These are phyloP conservation scores for Pseudogymnoascus sp. DNA, from an alignment of 2,329 filamentous ascomycete genomes.

Conservation along the genomic window DNA sequence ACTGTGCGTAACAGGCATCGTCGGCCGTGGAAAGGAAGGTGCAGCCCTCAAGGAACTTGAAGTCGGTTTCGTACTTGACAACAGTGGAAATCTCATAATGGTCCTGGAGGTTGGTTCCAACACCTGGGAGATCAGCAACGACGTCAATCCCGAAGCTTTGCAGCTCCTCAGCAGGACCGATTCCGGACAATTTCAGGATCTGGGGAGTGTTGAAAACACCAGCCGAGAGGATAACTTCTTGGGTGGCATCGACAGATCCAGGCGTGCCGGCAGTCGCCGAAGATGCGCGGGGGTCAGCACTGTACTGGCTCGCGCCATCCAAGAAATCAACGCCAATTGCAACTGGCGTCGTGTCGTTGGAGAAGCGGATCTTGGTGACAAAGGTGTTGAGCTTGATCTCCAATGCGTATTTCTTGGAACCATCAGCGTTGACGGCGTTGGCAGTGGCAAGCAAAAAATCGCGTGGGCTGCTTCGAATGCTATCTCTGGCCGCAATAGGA, in stretches of 20 bases:
- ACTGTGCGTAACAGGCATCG: conserved; percentile 28
- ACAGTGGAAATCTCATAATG: conserved; percentile 41
- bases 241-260: conserved; percentile 26
- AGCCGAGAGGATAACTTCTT: conserved; percentile 40
- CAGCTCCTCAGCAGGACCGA: conserved; percentile 33
- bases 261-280: conserved; percentile 19
- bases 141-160: conserved; percentile 38
- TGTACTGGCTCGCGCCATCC: conserved; percentile 34
- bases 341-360: conserved; percentile 26
- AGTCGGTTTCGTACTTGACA: conserved; percentile 35
- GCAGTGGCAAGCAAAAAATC: conserved; percentile 22
- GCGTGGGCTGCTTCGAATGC: conserved; percentile 18
- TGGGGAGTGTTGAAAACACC: conserved; percentile 38
- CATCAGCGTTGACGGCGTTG: conserved; percentile 18
- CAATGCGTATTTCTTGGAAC: conserved; percentile 18
- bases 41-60: conserved; percentile 29
- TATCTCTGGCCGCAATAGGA: conserved; percentile 16
- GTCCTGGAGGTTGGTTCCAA: conserved; percentile 54
- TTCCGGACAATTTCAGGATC: conserved; percentile 37
- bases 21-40: conserved; percentile 28
- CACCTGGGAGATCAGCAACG: conserved; percentile 44
- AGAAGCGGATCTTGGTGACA: conserved; percentile 36
- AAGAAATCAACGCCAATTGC: conserved; percentile 38
- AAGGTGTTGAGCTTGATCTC: conserved; percentile 22
- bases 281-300: conserved; percentile 33